phyloP scores from a whole-genome alignment of 2,329 filamentous ascomycete genomes.

The Ascochyta pisi region DNA sequence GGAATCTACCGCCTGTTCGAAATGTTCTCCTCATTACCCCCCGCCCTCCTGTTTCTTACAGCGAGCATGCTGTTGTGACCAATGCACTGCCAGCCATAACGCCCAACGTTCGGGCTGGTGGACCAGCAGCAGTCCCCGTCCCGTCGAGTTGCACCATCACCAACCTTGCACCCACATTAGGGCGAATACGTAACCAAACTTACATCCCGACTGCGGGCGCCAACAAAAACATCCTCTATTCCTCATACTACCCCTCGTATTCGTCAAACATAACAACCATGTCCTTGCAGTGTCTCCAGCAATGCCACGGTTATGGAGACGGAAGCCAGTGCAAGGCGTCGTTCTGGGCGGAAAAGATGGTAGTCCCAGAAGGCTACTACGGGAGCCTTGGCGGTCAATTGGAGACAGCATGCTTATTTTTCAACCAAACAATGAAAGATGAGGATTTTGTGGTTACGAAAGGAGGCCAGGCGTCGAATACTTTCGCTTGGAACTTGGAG shows the following conservation, averaged over 20 bases:
- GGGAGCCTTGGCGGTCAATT: constrained; percentile 40
- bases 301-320: constrained; percentile 52
- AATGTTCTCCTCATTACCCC: neutral
- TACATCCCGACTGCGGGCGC: constrained; percentile 35
- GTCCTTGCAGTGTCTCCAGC: constrained; percentile 47
- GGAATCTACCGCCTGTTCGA: neutral
- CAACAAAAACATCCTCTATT: constrained; percentile 32
- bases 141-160: constrained; percentile 46
- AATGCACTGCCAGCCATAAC: neutral
- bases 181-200: constrained; percentile 2
- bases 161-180: constrained; percentile 27
- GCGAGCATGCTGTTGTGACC: neutral
- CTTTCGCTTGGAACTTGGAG: neutral
- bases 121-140: constrained; percentile 42
- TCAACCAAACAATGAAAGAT: constrained; percentile 30
- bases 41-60: neutral
- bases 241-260: constrained; percentile 44
- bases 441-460: neutral
- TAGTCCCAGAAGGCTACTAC: constrained; percentile 43
- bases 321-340: constrained; percentile 45
- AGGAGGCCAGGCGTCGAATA: neutral
- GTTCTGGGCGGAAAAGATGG: constrained; percentile 49
- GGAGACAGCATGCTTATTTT: constrained; percentile 49
- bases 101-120: constrained; percentile 40
- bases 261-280: constrained; percentile 35